These are phyloP conservation scores for Boeremia exigua DNA, from an alignment of 2,329 filamentous ascomycete species.

Conservation along the genomic window DNA sequence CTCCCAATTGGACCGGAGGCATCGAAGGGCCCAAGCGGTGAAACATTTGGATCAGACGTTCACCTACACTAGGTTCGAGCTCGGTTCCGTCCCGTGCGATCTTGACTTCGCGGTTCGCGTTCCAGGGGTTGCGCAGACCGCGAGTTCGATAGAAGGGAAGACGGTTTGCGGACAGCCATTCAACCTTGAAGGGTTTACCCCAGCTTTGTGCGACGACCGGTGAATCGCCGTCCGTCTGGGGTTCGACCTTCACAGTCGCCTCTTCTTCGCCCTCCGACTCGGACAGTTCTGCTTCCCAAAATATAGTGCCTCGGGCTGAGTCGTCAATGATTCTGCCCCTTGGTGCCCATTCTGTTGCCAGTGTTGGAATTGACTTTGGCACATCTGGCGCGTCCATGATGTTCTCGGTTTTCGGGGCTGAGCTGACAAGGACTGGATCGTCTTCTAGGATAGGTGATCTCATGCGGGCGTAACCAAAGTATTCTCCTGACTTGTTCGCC, in stretches of 20 bases:
- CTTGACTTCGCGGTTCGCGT: constrained; percentile 93
- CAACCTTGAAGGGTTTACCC: constrained; percentile 89
- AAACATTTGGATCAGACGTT: constrained; percentile 79
- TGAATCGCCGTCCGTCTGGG: constrained; percentile 47
- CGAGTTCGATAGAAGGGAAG: constrained; percentile 89
- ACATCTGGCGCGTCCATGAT: constrained; percentile 65
- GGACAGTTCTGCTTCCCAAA: constrained; percentile 83
- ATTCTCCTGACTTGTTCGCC: constrained; percentile 96
- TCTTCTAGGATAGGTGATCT: constrained; percentile 81
- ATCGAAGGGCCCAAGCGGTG: constrained; percentile 49
- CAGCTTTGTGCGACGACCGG: constrained; percentile 66
- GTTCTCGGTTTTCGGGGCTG: constrained; percentile 69
- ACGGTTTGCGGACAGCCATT: constrained; percentile 84
- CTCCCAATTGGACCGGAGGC: constrained; percentile 28
- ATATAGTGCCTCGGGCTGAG: constrained; percentile 90
- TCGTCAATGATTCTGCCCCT: constrained; percentile 90
- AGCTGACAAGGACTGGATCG: constrained; percentile 49
- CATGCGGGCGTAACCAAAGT: constrained; percentile 95
- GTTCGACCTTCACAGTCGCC: constrained; percentile 44
- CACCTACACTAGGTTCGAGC: constrained; percentile 81
- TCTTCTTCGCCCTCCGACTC: constrained; percentile 61
- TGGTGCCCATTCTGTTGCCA: constrained; percentile 77
- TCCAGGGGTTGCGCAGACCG: constrained; percentile 90
- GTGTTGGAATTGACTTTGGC: constrained; percentile 79
- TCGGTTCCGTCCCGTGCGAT: constrained; percentile 95